phyloP scores from a whole-genome alignment of 768 basidiomycete genomes.

The Psilocybe subaeruginosa region DNA sequence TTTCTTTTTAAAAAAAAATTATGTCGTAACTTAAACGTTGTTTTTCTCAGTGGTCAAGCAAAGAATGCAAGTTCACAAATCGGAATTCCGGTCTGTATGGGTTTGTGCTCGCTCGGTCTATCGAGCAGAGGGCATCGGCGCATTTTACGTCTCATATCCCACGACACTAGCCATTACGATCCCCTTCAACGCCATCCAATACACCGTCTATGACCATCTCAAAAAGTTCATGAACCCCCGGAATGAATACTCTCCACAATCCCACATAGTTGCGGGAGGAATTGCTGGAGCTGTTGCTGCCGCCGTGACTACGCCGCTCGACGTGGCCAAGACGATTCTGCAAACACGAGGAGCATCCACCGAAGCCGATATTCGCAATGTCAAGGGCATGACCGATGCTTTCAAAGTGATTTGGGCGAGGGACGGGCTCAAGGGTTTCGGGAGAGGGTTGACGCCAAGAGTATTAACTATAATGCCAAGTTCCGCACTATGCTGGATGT shows the following conservation, averaged over 20 bases:
- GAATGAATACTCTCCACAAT: slow-evolving; percentile 87
- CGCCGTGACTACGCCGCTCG: slow-evolving; percentile 93
- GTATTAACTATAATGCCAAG: slow-evolving; percentile 96
- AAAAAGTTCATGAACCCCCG: slow-evolving; percentile 86
- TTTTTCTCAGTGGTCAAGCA: slow-evolving; percentile 87
- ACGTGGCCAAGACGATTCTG: slow-evolving; percentile 96
- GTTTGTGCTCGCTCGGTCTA: slow-evolving; percentile 88
- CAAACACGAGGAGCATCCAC: slow-evolving; percentile 93
- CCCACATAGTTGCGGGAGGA: slow-evolving; percentile 92
- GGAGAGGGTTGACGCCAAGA: slow-evolving; percentile 86
- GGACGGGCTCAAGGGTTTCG: slow-evolving; percentile 86
- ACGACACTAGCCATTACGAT: slow-evolving; percentile 97
- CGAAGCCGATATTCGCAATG: slow-evolving; percentile 83
- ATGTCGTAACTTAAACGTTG: slow-evolving; percentile 12
- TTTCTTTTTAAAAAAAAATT: slow-evolving; percentile 5
- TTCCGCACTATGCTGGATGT: slow-evolving; percentile 96
- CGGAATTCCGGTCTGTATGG: slow-evolving; percentile 84
- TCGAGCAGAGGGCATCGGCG: slow-evolving; percentile 79
- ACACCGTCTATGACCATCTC: slow-evolving; percentile 93
- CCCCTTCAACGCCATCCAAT: slow-evolving; percentile 98
- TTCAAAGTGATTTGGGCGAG: slow-evolving; percentile 85
- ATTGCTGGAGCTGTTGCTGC: slow-evolving; percentile 93
- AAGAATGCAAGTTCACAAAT: slow-evolving; percentile 97
- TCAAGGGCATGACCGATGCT: slow-evolving; percentile 85
- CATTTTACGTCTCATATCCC: slow-evolving; percentile 99